Conservation (phyloP, 345 rosid genomes). For the Excoecaria agallocha region DNA sequence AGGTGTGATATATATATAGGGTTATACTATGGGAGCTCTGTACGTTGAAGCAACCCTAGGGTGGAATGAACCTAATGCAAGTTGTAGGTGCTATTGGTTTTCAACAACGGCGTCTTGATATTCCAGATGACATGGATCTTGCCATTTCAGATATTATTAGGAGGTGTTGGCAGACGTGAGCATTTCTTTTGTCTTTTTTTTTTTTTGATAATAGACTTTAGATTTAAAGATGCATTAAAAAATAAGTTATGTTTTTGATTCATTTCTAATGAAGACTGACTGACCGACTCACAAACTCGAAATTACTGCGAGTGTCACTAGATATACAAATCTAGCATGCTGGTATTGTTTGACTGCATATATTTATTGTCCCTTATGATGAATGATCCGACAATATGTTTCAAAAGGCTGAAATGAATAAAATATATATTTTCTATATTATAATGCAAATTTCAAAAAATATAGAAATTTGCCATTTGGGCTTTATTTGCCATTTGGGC, state of each 20-base stretch:
- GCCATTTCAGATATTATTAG: conserved; percentile 67
- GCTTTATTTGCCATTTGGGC: background rate
- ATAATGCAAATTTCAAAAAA: background rate
- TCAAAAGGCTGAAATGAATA: background rate
- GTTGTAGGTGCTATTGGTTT: conserved; percentile 99
- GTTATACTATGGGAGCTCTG: conserved; percentile 93
- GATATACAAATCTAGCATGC: too few relatives aligned
- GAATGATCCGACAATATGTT: background rate
- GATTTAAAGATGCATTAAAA: background rate
- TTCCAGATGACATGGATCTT: conserved; percentile 68
- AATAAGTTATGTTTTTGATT: background rate
- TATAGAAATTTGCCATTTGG: too few relatives aligned
- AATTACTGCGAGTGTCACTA: too few relatives aligned
- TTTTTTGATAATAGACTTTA: background rate
- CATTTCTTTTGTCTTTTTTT: background rate
- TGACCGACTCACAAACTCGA: too few relatives aligned
- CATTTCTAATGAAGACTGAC: too few relatives aligned
- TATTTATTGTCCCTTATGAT: background rate
- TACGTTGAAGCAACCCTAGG: conserved; percentile 89
- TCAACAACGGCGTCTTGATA: conserved; percentile 88
- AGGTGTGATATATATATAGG: conserved; percentile 95
- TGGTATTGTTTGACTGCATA: background rate
- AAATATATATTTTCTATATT: background rate
- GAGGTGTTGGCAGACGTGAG: conserved; percentile 94
- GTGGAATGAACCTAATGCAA: conserved; percentile 98